Conservation (phyloP, 2,329 filamentous ascomycete species). For the Cercospora brassicicola region DNA sequence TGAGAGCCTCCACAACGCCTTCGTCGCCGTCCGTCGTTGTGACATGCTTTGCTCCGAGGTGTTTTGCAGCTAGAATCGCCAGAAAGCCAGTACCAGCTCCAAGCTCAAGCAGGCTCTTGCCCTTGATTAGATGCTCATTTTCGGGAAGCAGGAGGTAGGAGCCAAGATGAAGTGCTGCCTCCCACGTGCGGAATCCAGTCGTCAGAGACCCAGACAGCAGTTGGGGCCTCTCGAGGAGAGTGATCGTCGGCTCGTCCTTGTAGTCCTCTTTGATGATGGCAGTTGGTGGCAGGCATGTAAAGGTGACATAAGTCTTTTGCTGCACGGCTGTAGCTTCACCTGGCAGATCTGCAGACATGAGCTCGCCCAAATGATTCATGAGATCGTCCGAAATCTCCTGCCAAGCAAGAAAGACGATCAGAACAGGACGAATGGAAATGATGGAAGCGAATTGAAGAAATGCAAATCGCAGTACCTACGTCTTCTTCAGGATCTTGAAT, state of each 20-base stretch:
- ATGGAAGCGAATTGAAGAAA: background rate
- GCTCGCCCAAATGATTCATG: slow-evolving; percentile 65
- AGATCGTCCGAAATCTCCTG: slow-evolving; percentile 84
- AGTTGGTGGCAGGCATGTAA: slow-evolving; percentile 47
- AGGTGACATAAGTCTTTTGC: slow-evolving; percentile 73
- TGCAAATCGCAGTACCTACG: slow-evolving; percentile 59
- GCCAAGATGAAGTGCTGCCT: slow-evolving; percentile 72
- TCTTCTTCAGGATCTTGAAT: slow-evolving; percentile 82
- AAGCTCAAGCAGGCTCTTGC: slow-evolving; percentile 66
- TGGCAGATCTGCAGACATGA: slow-evolving; percentile 65
- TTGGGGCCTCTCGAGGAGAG: slow-evolving; percentile 66
- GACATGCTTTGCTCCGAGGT: slow-evolving; percentile 60
- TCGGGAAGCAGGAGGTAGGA: slow-evolving; percentile 60
- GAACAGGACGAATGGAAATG: slow-evolving; percentile 25
- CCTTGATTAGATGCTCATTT: slow-evolving; percentile 51
- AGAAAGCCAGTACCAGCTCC: slow-evolving; percentile 76
- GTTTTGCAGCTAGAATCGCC: slow-evolving; percentile 70
- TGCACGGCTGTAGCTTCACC: slow-evolving; percentile 67
- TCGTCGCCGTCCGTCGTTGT: slow-evolving; percentile 73
- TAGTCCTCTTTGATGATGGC: slow-evolving; percentile 16
- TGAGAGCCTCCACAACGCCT: slow-evolving; percentile 66
- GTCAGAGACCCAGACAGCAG: slow-evolving; percentile 71
- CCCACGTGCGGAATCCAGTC: slow-evolving; percentile 78
- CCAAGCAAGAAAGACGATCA: slow-evolving; percentile 23
- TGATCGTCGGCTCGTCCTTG: slow-evolving; percentile 47